These are phyloP conservation scores for Penicillium odoratum DNA, from an alignment of 495 filamentous ascomycete genomes.

Conservation along the genomic window DNA sequence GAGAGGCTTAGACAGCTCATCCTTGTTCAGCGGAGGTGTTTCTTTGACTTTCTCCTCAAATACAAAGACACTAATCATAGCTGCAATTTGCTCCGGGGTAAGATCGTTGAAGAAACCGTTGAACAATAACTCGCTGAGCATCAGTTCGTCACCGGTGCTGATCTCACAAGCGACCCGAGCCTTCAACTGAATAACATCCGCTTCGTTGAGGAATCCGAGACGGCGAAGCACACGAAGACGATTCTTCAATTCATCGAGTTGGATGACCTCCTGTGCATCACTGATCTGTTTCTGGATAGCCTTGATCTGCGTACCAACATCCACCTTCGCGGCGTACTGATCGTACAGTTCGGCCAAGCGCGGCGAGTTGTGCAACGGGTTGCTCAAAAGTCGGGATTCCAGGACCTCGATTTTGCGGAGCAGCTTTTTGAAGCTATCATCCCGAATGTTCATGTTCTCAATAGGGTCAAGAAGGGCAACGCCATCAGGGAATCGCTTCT, in stretches of 20 bases:
- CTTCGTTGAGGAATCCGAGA: constrained; percentile 93
- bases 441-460: constrained; percentile 90
- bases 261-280: constrained; percentile 78
- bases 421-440: constrained; percentile 89
- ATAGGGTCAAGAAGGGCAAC: constrained; percentile 85
- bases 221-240: constrained; percentile 94
- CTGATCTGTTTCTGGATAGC: constrained; percentile 80
- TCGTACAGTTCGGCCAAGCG: constrained; percentile 78
- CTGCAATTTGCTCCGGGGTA: constrained; percentile 79
- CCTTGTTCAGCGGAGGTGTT: constrained; percentile 58
- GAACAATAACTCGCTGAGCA: constrained; percentile 90
- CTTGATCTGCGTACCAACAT: constrained; percentile 75
- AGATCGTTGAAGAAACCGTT: constrained; percentile 98
- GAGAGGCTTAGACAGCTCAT: constrained; percentile 83
- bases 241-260: constrained; percentile 93
- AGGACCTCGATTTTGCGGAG: constrained; percentile 96
- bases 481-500: constrained; percentile 88
- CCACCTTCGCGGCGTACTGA: constrained; percentile 77
- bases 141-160: constrained; percentile 85
- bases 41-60: constrained; percentile 92
- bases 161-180: constrained; percentile 97
- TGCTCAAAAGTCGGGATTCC: constrained; percentile 84
- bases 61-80: constrained; percentile 87
- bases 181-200: constrained; percentile 92
- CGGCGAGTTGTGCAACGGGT: constrained; percentile 87